Percentiles rank a stretch among this genome's conserved stretches.
Evolutionary conservation across 2,329 filamentous ascomycete species (phyloP).

Genomic region (Dothiorella sarmentorum): DNA sequence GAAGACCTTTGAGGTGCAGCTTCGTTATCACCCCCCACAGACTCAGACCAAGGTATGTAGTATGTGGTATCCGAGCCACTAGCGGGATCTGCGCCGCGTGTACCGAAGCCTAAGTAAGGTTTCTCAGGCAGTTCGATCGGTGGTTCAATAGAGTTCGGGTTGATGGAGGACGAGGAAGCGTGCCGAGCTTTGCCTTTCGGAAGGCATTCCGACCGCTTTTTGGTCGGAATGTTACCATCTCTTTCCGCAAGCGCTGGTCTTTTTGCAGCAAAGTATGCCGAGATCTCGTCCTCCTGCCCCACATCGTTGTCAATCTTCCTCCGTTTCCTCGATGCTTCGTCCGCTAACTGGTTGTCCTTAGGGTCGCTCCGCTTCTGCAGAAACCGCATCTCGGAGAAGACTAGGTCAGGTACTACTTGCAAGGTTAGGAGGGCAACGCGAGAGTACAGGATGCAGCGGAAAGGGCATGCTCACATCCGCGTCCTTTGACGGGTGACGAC

Average conservation of each 20-base stretch:
- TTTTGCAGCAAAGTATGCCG: constrained; percentile 42
- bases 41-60: constrained; percentile 44
- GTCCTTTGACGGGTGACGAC: constrained; percentile 43
- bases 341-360: constrained; percentile 25
- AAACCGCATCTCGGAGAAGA: constrained; percentile 52
- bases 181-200: neutral
- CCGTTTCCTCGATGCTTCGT: constrained; percentile 27
- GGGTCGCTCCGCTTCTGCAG: constrained; percentile 37
- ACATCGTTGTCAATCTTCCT: constrained; percentile 33
- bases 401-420: constrained; percentile 47
- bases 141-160: constrained; percentile 21
- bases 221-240: constrained; percentile 25
- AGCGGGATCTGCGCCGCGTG: constrained; percentile 27
- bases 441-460: constrained; percentile 19
- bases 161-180: neutral
- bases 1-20: neutral
- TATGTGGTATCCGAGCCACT: constrained; percentile 28
- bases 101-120: constrained; percentile 38
- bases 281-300: constrained; percentile 42
- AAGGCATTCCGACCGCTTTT: neutral
- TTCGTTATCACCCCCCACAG: constrained; percentile 23
- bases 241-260: constrained; percentile 28
- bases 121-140: constrained; percentile 35
- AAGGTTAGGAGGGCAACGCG: constrained; percentile 24
- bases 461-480: constrained; percentile 37